These are phyloP conservation scores for Globisporangium mamillatum DNA, from an alignment of 352 stramenopile genomes.

Conservation along the genomic window DNA sequence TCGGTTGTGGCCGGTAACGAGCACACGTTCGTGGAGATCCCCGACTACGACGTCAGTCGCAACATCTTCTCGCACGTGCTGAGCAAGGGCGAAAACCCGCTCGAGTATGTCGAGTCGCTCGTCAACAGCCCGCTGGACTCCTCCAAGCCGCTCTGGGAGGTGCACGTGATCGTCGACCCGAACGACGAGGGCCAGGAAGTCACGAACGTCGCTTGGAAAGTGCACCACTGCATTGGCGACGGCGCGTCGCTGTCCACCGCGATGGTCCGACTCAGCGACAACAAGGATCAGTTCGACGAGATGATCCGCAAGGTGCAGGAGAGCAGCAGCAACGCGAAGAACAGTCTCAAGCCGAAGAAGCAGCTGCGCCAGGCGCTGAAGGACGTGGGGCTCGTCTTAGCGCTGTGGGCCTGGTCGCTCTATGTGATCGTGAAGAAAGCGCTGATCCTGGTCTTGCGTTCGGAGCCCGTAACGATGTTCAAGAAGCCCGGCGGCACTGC, in stretches of 20 bases:
- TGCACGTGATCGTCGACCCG: slow-evolving; percentile 56
- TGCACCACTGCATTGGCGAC: slow-evolving; percentile 80
- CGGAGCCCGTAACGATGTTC: slow-evolving; percentile 63
- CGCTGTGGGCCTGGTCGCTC: slow-evolving; percentile 52
- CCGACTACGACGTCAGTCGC: slow-evolving; percentile 45
- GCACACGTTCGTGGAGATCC: slow-evolving; percentile 55
- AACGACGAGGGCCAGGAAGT: slow-evolving; percentile 20
- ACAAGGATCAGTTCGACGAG: slow-evolving; percentile 55
- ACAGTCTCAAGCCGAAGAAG: slow-evolving; percentile 13
- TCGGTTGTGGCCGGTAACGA: slow-evolving; percentile 49
- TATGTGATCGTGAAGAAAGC: slow-evolving; percentile 59
- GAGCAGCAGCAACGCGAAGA: slow-evolving; percentile 32
- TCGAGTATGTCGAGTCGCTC: slow-evolving; percentile 65
- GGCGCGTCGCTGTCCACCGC: slow-evolving; percentile 60
- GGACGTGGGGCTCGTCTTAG: slow-evolving; percentile 26
- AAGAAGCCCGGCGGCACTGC: slow-evolving; percentile 51
- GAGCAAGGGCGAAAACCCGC: slow-evolving; percentile 44
- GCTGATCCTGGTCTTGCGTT: slow-evolving; percentile 37
- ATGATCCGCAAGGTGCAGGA: slow-evolving; percentile 52
- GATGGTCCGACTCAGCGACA: slow-evolving; percentile 71
- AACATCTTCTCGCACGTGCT: slow-evolving; percentile 65
- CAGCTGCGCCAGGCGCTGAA: slow-evolving; percentile 24
- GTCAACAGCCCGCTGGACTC: slow-evolving; percentile 71
- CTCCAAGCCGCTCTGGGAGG: slow-evolving; percentile 71
- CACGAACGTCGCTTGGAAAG: slow-evolving; percentile 63